Percentiles rank a stretch among this genome's conserved stretches.
Evolutionary conservation across 345 rosid species (phyloP).

Genomic region (Salix caprea): DNA sequence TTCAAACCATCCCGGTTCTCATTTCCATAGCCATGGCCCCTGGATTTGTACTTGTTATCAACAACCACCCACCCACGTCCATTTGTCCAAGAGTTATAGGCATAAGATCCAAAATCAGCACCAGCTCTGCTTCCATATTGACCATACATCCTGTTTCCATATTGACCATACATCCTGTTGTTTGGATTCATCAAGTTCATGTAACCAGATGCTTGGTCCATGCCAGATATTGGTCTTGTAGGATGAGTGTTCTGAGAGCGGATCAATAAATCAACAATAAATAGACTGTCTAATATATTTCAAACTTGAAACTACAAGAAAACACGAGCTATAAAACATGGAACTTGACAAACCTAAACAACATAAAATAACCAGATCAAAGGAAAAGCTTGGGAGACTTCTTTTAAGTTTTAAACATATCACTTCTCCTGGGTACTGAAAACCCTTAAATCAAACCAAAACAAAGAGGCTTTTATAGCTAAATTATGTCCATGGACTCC

Average conservation of each 20-base stretch:
- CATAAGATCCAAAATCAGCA: constrained; percentile 49
- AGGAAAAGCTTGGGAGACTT: neutral
- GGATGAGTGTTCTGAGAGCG: constrained; percentile 35
- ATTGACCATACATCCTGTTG: constrained; percentile 49
- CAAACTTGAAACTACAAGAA: neutral
- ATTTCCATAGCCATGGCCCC: constrained; percentile 45
- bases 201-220: constrained; percentile 41
- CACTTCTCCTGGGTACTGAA: neutral
- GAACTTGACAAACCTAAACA: neutral
- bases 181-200: constrained; percentile 49
- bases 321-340: neutral
- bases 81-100: constrained; percentile 55
- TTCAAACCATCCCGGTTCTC: constrained; percentile 67
- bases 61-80: constrained; percentile 59
- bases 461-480: neutral
- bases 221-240: constrained; percentile 36
- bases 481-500: neutral
- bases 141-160: constrained; percentile 50
- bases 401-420: neutral
- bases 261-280: neutral
- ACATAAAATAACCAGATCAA: neutral
- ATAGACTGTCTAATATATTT: neutral
- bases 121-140: constrained; percentile 51
- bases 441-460: neutral
- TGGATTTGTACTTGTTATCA: constrained; percentile 50